phyloP scores from a whole-genome alignment of 176 grass and related monocot species.

The Carex littledalei region DNA sequence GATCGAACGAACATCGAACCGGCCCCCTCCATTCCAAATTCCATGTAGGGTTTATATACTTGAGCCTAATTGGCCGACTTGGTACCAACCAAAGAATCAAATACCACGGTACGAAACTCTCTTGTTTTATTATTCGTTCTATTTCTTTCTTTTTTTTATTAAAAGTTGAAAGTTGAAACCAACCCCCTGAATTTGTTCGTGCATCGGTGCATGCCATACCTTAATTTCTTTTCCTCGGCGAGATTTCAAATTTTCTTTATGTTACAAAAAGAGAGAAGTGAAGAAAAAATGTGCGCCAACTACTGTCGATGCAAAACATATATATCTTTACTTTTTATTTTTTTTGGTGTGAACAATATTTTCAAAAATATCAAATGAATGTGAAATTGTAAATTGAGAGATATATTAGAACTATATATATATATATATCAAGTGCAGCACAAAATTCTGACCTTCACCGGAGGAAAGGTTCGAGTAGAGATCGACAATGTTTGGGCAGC shows the following conservation, averaged over 20 bases:
- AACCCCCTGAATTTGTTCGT: background rate
- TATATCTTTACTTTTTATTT: too few relatives aligned
- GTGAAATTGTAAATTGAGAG: background rate
- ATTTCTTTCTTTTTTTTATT: background rate
- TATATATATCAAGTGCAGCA: background rate
- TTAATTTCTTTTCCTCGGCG: background rate
- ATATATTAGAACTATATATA: background rate
- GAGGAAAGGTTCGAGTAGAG: slow-evolving; percentile 56
- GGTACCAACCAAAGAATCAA: background rate
- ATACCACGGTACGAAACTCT: background rate
- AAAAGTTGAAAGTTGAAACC: background rate
- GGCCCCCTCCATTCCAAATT: background rate
- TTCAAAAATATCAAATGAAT: background rate
- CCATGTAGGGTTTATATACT: background rate
- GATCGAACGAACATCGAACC: too few relatives aligned
- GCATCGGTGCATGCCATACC: background rate
- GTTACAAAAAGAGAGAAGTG: background rate
- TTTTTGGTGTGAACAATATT: background rate
- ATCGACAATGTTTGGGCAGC: slow-evolving; percentile 49
- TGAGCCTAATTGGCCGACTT: background rate
- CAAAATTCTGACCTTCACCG: slow-evolving; percentile 32
- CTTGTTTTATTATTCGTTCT: background rate
- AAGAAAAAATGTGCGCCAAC: background rate
- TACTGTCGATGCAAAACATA: too few relatives aligned
- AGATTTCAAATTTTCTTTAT: background rate